A percentile compares a stretch with the other conserved stretches of the same genome.
These are phyloP conservation scores for Sporopachydermia quercuum DNA, from an alignment of 805 yeast species.

Conservation along the genomic window DNA sequence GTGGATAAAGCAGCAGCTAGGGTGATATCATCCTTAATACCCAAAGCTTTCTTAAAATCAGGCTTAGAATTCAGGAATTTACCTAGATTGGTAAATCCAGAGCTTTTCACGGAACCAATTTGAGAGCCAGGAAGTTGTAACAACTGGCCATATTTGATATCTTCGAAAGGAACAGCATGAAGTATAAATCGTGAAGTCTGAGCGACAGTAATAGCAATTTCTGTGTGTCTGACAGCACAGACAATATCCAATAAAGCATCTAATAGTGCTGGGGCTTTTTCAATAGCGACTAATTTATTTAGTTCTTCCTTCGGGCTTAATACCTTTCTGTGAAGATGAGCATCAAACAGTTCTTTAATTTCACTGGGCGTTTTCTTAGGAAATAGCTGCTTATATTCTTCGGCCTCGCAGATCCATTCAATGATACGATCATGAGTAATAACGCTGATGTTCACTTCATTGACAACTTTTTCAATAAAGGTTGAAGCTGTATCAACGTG, in stretches of 20 bases:
- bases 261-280: constrained; percentile 50
- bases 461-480: constrained; percentile 58
- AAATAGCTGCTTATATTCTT: constrained; percentile 39
- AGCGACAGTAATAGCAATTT: constrained; percentile 41
- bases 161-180: constrained; percentile 54
- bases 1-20: constrained; percentile 34
- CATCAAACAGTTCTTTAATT: constrained; percentile 34
- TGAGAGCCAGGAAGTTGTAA: constrained; percentile 73
- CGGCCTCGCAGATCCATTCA: constrained; percentile 46
- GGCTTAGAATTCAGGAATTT: constrained; percentile 49
- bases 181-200: constrained; percentile 57
- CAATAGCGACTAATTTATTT: constrained; percentile 39
- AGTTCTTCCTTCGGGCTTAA: constrained; percentile 20
- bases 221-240: constrained; percentile 59
- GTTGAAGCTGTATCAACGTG: constrained; percentile 71
- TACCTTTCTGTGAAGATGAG: constrained; percentile 42
- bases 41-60: constrained; percentile 40
- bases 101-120: constrained; percentile 25
- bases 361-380: constrained; percentile 29
- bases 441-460: constrained; percentile 29
- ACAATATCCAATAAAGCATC: constrained; percentile 71
- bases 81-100: constrained; percentile 47
- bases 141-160: constrained; percentile 39
- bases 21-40: constrained; percentile 27
- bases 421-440: constrained; percentile 42